These are phyloP conservation scores for Trichophyton verrucosum DNA, from an alignment of 2,329 filamentous ascomycete genomes.

Conservation along the genomic window DNA sequence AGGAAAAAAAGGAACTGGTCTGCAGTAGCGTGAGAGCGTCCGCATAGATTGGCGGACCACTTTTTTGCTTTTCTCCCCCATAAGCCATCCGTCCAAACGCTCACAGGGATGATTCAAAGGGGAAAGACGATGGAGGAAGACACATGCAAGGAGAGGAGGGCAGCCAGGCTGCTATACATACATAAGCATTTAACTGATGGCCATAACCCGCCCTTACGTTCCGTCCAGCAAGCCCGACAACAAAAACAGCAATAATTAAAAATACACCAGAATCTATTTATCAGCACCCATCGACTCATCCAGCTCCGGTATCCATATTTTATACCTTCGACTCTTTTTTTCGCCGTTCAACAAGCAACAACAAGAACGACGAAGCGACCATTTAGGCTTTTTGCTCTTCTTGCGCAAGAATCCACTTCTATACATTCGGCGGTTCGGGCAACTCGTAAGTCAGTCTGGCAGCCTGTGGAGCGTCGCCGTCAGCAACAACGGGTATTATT, in stretches of 20 bases:
- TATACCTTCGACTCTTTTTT: not conserved
- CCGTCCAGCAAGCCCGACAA: not conserved
- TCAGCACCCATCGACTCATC: not conserved
- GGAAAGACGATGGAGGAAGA: not conserved
- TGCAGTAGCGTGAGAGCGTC: not conserved
- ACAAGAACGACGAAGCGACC: no score
- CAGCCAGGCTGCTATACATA: not conserved
- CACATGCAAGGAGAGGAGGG: not conserved
- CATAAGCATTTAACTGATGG: not conserved
- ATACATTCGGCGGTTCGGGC: slow-evolving; percentile 1
- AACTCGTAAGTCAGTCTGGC: not conserved
- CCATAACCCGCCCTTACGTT: not conserved
- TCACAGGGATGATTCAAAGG: not conserved
- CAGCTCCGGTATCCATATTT: not conserved
- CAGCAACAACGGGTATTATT: not conserved
- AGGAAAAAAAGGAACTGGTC: not conserved
- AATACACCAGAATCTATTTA: no score
- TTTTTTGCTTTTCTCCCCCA: not conserved
- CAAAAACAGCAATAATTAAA: no score
- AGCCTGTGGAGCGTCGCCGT: not conserved
- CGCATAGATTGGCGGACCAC: not conserved
- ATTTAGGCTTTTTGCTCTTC: not conserved
- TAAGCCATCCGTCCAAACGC: not conserved
- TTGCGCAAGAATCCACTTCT: not conserved
- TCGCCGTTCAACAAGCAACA: not conserved